Base-by-base conservation (phyloP, 371 early-diverging fungal species). In the Mucor ambiguus region DNA sequence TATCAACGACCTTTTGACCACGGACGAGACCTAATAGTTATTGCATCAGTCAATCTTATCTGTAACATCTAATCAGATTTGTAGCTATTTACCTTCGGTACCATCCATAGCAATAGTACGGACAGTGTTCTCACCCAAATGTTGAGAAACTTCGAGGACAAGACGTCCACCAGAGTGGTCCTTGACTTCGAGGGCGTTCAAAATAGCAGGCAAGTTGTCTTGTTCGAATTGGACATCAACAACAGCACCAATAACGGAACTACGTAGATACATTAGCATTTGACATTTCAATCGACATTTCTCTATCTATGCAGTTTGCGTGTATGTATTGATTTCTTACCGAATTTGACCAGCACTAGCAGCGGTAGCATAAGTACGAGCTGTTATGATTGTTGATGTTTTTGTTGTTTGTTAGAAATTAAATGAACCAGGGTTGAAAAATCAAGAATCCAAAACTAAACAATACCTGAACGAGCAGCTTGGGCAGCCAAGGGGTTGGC, bases 101-200 rank as follows among this genome's bases (percentile, higher is more conserved):
- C 94, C 97, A 88, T 96, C 97, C 97, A 96, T 96, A 81, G 97
- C 97, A 92, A 96, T 96, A 74, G 95, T 95, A 77, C 97, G 93
- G 75, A 96, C 97, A 62, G 95, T 95, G 91, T 96, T 95, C 84
- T 96, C 96, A 72, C 96, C 96, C 81, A 95, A 85, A 76, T 96
- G 97, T 87, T 95, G 96, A 64, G 96, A 79, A 57, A 96, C 97
- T 83, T 96, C 97, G 32, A 96, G 89, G 64, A 96, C 97, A 67
- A 96, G 86, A 69, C 96, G 93, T 63, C 80, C 75, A 72, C 85
- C 85, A 55, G 75, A 68, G 80, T 92, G 85, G 81, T 82, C 85
- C 79, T 92, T 81, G 60, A 96, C 94, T 86, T 96, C 97, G 26
- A 96, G 90, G 58, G 96, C 96, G 88, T 96, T 96, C 71, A 95